A percentile compares a stretch with the other conserved stretches of the same genome.
Evolutionary conservation across 2,329 filamentous ascomycete genomes (phyloP).

Genomic region (Tolypocladium amazonense): DNA sequence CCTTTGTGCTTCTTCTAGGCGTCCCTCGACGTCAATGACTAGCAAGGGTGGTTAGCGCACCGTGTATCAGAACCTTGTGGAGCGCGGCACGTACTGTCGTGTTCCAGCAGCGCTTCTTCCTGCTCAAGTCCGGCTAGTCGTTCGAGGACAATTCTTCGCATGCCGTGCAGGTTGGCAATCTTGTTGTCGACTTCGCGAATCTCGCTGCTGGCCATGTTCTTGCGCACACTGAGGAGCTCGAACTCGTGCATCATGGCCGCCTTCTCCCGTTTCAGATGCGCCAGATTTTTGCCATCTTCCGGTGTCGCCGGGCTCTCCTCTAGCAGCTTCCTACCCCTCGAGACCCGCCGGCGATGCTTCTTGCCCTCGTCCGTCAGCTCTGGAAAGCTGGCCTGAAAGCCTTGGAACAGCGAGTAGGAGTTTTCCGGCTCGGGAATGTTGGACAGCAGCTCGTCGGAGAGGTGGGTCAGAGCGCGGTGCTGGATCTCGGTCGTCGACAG

Average conservation of each 20-base stretch:
- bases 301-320: conserved; percentile 46
- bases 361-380: conserved; percentile 58
- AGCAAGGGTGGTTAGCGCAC: conserved; percentile 18
- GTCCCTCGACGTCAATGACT: conserved; percentile 54
- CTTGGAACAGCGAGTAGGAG: conserved; percentile 88
- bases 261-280: conserved; percentile 70
- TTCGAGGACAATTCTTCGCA: conserved; percentile 87
- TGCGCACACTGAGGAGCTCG: conserved; percentile 83
- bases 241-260: conserved; percentile 71
- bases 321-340: conserved; percentile 67
- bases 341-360: conserved; percentile 59
- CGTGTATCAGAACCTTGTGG: not conserved
- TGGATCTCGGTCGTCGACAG: conserved; percentile 89
- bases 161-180: conserved; percentile 82
- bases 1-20: conserved; percentile 51
- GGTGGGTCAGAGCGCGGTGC: conserved; percentile 76
- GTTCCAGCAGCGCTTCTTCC: conserved; percentile 82
- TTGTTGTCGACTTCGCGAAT: conserved; percentile 96
- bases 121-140: conserved; percentile 77
- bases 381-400: conserved; percentile 84
- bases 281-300: conserved; percentile 55
- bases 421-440: conserved; percentile 84
- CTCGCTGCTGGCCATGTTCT: conserved; percentile 95
- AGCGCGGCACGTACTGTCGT: conserved; percentile 58
- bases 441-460: conserved; percentile 79